phyloP scores from a whole-genome alignment of 257 asterid species.

The Gardenia jasminoides region DNA sequence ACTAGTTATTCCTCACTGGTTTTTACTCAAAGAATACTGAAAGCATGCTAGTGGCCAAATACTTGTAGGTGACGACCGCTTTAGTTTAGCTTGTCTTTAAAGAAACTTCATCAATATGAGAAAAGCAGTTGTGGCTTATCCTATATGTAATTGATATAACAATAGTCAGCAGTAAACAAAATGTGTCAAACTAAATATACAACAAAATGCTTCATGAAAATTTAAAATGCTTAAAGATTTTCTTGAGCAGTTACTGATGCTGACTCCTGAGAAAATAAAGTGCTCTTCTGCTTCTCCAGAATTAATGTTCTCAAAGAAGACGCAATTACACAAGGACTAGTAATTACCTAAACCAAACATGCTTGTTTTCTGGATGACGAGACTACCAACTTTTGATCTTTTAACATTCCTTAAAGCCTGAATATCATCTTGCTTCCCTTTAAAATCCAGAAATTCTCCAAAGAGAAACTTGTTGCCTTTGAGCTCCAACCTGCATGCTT shows the following conservation, averaged over 20 bases:
- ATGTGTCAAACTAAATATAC: too few relatives aligned
- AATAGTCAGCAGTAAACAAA: neutral
- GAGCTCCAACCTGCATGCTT: slow-evolving; percentile 69
- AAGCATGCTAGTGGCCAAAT: neutral
- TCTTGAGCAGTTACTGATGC: too few relatives aligned
- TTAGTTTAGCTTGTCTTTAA: neutral
- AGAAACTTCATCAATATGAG: neutral
- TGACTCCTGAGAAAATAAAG: neutral
- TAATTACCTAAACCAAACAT: slow-evolving; percentile 84
- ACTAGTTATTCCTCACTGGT: neutral
- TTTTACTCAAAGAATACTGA: neutral
- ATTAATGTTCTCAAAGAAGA: neutral
- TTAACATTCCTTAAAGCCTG: slow-evolving; percentile 56
- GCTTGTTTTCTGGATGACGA: slow-evolving; percentile 85
- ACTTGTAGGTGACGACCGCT: neutral
- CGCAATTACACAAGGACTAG: neutral
- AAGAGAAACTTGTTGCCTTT: slow-evolving; percentile 67
- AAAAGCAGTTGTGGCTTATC: neutral
- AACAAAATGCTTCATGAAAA: neutral
- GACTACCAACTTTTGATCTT: slow-evolving; percentile 80
- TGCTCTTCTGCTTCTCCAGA: neutral
- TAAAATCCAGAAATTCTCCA: slow-evolving; percentile 88
- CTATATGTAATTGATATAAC: neutral
- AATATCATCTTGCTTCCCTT: slow-evolving; percentile 83
- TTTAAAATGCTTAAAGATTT: neutral